Conservation (phyloP, 2,329 filamentous ascomycete genomes). For the Sporothrix mexicana region DNA sequence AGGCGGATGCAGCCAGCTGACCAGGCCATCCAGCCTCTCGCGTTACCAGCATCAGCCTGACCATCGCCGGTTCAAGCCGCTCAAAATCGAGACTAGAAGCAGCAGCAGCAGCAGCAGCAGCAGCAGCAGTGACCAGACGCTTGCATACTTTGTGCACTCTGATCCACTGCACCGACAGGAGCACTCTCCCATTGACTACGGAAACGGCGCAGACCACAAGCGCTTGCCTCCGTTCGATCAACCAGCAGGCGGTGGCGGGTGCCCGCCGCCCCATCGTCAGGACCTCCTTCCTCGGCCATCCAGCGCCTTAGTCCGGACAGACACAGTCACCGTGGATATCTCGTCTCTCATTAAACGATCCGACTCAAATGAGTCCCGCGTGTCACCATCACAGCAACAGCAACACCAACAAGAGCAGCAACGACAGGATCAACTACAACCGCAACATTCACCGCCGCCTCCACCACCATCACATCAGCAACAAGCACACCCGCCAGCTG, state of each 20-base stretch:
- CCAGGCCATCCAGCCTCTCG: constrained; percentile 15
- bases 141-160: background rate
- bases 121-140: constrained; percentile 7
- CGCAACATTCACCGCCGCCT: background rate
- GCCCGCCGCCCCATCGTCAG: constrained; percentile 20
- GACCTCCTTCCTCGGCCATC: constrained; percentile 37
- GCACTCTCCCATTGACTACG: background rate
- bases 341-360: constrained; percentile 80
- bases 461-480: background rate
- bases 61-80: background rate
- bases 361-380: constrained; percentile 73
- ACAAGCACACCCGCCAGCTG: constrained; percentile 4
- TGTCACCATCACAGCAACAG: constrained; percentile 39
- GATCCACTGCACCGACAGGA: background rate
- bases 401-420: background rate
- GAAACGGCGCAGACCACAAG: background rate
- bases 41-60: constrained; percentile 19
- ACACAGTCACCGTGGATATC: constrained; percentile 90
- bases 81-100: constrained; percentile 9
- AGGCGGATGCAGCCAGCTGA: constrained; percentile 22
- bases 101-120: constrained; percentile 17
- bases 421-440: background rate
- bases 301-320: constrained; percentile 46
- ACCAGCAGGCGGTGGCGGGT: constrained; percentile 27
- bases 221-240: background rate